Percentiles rank a stretch among this genome's conserved stretches.
phyloP scores from a whole-genome alignment of 2,329 filamentous ascomycete species.

The Venturia asperata region DNA sequence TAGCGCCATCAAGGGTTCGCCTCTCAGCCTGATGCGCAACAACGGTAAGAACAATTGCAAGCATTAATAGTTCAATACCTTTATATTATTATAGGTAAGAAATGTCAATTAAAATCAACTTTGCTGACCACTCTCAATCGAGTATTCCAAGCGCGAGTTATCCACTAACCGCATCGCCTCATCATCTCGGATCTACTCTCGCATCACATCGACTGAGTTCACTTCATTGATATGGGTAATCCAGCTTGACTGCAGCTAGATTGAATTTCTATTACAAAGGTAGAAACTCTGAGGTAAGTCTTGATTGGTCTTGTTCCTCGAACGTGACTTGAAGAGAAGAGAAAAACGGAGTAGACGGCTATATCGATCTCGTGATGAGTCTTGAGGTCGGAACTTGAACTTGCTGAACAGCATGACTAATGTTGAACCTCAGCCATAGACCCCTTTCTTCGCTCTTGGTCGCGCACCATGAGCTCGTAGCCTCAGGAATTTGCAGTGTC shows the following conservation, averaged over 20 bases:
- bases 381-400: background rate
- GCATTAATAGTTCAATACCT: background rate
- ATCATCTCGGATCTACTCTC: background rate
- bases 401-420: background rate
- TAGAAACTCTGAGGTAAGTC: no score
- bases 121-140: background rate
- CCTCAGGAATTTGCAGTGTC: background rate
- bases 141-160: background rate
- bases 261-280: no score
- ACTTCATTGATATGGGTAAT: background rate
- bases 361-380: background rate
- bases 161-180: background rate
- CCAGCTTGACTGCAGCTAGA: conserved; percentile 6
- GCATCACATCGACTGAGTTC: background rate
- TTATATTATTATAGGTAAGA: background rate
- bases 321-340: background rate
- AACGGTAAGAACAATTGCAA: background rate
- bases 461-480: background rate
- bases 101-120: background rate
- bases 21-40: background rate
- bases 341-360: background rate
- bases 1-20: no score
- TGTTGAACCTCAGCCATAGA: background rate
- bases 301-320: background rate
- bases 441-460: background rate